These are phyloP conservation scores for Coemansia sp. DNA, from an alignment of 192 early-diverging fungal genomes.

Conservation along the genomic window DNA sequence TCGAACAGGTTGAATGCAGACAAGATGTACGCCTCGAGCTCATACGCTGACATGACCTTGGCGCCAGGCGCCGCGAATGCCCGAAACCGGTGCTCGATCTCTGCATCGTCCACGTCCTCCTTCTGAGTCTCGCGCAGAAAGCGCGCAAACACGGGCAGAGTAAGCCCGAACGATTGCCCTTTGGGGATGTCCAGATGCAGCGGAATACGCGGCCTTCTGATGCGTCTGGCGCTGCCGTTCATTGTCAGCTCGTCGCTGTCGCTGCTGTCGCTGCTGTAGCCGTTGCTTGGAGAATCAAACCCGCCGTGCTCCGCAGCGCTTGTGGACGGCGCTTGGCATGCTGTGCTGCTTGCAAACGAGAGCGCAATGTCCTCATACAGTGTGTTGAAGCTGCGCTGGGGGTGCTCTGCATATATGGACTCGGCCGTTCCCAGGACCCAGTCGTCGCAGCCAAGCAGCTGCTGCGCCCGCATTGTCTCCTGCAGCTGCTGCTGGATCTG, in stretches of 20 bases:
- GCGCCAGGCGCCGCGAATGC: conserved; percentile 28
- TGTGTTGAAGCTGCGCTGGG: conserved; percentile 34
- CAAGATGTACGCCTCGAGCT: conserved; percentile 47
- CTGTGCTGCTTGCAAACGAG: conserved; percentile 12
- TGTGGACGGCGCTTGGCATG: not conserved
- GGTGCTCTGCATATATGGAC: conserved; percentile 18
- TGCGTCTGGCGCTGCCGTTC: not conserved
- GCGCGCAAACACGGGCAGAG: conserved; percentile 38
- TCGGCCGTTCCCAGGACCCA: conserved; percentile 15
- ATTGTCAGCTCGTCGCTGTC: conserved; percentile 23
- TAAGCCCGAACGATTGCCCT: conserved; percentile 27
- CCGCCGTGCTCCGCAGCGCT: not conserved
- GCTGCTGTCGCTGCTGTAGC: conserved; percentile 7
- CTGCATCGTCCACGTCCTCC: conserved; percentile 25
- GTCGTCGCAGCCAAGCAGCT: conserved; percentile 19
- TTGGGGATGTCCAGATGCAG: conserved; percentile 36
- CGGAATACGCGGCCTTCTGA: not conserved
- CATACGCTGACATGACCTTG: conserved; percentile 39
- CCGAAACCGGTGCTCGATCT: conserved; percentile 27
- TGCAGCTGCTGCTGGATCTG: not conserved
- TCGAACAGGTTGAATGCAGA: conserved; percentile 41
- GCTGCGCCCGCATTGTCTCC: conserved; percentile 3
- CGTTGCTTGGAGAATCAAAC: not conserved
- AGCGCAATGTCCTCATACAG: conserved; percentile 38
- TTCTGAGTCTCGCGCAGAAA: conserved; percentile 52